Conservation (phyloP, 768 basidiomycete genomes). For the Psilocybe subaeruginosa region DNA sequence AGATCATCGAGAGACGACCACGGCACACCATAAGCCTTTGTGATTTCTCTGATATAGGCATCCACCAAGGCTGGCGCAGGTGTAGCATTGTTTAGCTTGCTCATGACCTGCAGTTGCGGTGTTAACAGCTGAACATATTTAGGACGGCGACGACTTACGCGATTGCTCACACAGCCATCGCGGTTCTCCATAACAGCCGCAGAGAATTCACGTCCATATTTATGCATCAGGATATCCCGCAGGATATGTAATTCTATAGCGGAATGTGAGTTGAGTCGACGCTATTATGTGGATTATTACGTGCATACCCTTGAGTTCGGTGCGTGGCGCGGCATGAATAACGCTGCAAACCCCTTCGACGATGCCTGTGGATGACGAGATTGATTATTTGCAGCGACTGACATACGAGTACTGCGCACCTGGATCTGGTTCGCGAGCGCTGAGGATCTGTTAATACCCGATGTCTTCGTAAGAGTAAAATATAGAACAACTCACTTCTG, state of each 20-base stretch:
- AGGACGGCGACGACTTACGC: slow-evolving; percentile 51
- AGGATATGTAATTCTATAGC: slow-evolving; percentile 81
- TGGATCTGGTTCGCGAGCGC: slow-evolving; percentile 84
- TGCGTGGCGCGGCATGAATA: slow-evolving; percentile 90
- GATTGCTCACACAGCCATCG: slow-evolving; percentile 77
- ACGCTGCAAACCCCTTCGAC: slow-evolving; percentile 87
- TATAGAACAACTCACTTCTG: slow-evolving; percentile 60
- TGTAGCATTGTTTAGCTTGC: slow-evolving; percentile 70
- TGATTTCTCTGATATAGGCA: slow-evolving; percentile 87
- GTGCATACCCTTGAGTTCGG: slow-evolving; percentile 79
- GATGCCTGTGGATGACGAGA: slow-evolving; percentile 30
- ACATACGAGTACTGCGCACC: slow-evolving; percentile 33
- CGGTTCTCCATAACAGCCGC: slow-evolving; percentile 85
- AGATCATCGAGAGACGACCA: slow-evolving; percentile 52
- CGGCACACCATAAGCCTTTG: slow-evolving; percentile 79
- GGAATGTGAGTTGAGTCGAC: slow-evolving; percentile 5
- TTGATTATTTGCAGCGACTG: neutral
- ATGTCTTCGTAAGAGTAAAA: slow-evolving; percentile 15
- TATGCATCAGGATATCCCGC: slow-evolving; percentile 94
- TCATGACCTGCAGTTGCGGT: slow-evolving; percentile 57
- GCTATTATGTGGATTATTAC: neutral
- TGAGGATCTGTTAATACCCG: slow-evolving; percentile 27
- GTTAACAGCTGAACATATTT: neutral
- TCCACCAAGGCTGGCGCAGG: slow-evolving; percentile 81
- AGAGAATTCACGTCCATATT: slow-evolving; percentile 92